Evolutionary conservation across 1,284 basidiomycete species (phyloP).

Genomic region (Tetrapyrgos nigripes): DNA sequence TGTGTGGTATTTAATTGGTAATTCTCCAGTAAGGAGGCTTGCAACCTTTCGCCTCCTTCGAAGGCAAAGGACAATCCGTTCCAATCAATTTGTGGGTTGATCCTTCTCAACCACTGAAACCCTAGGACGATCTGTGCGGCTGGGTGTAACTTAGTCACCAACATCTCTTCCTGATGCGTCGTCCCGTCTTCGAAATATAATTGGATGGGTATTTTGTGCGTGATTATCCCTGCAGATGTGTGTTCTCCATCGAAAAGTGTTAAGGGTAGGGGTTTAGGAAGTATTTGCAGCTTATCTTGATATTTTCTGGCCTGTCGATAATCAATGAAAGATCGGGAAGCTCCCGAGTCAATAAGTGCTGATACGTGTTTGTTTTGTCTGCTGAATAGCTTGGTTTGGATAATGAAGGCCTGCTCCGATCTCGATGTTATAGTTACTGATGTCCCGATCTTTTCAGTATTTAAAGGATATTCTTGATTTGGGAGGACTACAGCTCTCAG

Average conservation of each 20-base stretch:
- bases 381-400: not conserved
- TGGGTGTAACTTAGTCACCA: not conserved
- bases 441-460: no score
- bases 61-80: not conserved
- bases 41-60: not conserved
- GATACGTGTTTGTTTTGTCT: not conserved
- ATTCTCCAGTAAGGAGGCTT: not conserved
- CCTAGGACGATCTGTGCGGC: not conserved
- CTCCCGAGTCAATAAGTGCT: conserved; percentile 2
- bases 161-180: not conserved
- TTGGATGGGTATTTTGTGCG: not conserved
- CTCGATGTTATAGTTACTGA: not conserved
- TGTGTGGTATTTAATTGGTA: not conserved
- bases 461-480: no score
- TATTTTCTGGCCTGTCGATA: not conserved
- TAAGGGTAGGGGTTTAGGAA: not conserved
- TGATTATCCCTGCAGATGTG: not conserved
- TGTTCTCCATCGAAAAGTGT: not conserved
- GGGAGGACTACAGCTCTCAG: no score
- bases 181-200: not conserved
- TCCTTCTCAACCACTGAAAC: not conserved
- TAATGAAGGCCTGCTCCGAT: not conserved
- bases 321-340: conserved; percentile 2
- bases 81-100: conserved; percentile 3
- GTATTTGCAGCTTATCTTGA: not conserved